Evolutionary conservation across 2,329 filamentous ascomycete species (phyloP), one percentile per base, ranked within the genome.

Genomic region (Trichoderma afroharzianum): DNA sequence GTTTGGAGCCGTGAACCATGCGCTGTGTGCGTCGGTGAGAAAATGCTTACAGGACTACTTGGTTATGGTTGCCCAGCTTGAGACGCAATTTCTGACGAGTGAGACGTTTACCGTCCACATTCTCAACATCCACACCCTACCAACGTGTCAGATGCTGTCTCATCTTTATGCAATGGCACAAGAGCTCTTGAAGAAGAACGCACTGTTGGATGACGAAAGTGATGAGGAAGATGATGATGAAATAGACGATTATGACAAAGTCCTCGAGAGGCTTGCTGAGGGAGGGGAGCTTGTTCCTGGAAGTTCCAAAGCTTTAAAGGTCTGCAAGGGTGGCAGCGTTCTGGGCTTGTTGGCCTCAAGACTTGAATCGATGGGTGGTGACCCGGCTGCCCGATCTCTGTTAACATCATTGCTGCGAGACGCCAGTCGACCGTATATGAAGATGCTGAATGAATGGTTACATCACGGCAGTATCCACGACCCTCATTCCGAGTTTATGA

Each of bases 371-470:
- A 95, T 98, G 89, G 96, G 95, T 1, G 96, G 96, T 59, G 96
- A 99, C 78, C 96, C 96, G 4, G 92, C 94, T 0, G 95, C 96
- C 24, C 89, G 93, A 74, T 88, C 91, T 28, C 83, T 99, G 24
- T 86, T 99, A 12, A 96, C 93, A 12, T 92, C 91, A 3, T 83
- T 99, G 32, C 82, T 99, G 55, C 88, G 93, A 70, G 95, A 98
- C 80, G 92, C 95, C 1, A 98, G 95, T 77, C 89, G 92, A 70
- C 96, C 96, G 0, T 99, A 99, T 79, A 98, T 98, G 95, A 88
- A 88, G 55, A 99, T 99, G 96, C 84, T 99, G 73, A 99, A 99
- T 78, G 95, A 98, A 80, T 99, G 96, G 96, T 85, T 99, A 18
- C 96, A 99, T 78, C 95, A 97, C 78, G 96, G 96, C 50, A 94